Base-by-base conservation (phyloP, 345 rosid genomes). In the Cardiospermum halicacabum region DNA sequence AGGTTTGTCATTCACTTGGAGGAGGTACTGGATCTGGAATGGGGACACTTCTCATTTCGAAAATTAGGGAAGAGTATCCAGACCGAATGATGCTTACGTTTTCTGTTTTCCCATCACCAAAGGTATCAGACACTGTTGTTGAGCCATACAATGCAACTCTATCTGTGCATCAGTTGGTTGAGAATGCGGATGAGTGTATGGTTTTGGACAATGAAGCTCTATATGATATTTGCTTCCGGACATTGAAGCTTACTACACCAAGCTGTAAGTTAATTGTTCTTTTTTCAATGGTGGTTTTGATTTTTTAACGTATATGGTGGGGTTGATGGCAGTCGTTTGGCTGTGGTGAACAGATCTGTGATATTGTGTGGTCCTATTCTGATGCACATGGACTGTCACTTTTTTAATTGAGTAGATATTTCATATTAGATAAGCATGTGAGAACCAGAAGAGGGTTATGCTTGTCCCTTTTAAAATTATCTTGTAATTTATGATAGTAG, bases 111-210 rank as follows among this genome's bases (percentile, higher is more conserved):
- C n/a, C n/a, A n/a, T n/a, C n/a, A n/a, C n/a, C n/a, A 0, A 85
- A 85, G 77, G 88, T 85, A 56, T 85, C 90, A 0, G 90, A 85
- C 51, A 85, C 90, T 69, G 88, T 85, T 56, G 91, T 85, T 39
- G 91, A 85, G 68, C 91, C 91, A 47, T 85, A 85, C 70, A 85
- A 85, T 56, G 91, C 88, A 7, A 85, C 91, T 24, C 88, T 85
- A 65, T 85, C 91, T 22, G 91, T 85, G 50, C 91, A 85, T 61
- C 91, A 85, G 73, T 81, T 85, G 1, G 91, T 85, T 45, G 91
- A 85, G 79, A 85, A 85, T 64, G 91, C 91, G 1, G 91, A 85
- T 61, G 91, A 85, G 72, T 80, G 90, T 61, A 85, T 85, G 87
- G 87, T 85, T 65, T 75, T 85, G 65, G 90, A 85, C 64, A 85